Percentiles rank a stretch among this genome's conserved stretches.
phyloP scores from a whole-genome alignment of 148 eudicot genomes.

The Camellia japonica region DNA sequence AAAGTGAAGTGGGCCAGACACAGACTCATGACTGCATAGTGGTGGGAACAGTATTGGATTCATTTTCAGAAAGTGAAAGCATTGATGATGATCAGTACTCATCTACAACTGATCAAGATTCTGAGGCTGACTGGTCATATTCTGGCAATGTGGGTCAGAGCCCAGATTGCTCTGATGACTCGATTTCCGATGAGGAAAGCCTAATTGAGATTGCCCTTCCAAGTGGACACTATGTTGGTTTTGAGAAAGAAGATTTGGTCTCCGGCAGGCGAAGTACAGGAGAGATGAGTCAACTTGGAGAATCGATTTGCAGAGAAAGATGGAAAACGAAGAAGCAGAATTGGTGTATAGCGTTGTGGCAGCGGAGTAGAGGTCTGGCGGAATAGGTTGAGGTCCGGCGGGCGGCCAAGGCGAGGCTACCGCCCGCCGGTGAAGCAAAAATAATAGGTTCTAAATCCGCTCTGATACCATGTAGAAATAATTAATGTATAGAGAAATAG shows the following conservation, averaged over 20 bases:
- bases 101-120: conserved; percentile 51
- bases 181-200: conserved; percentile 90
- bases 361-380: too few relatives aligned
- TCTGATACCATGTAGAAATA: too few relatives aligned
- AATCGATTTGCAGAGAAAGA: too few relatives aligned
- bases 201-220: conserved; percentile 79
- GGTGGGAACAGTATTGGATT: conserved; percentile 23
- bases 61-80: conserved; percentile 55
- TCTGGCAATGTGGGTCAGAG: conserved; percentile 22
- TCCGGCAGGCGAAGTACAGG: too few relatives aligned
- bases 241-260: conserved; percentile 23
- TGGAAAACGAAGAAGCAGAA: too few relatives aligned
- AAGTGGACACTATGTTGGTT: conserved; percentile 50
- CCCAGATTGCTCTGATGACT: conserved; percentile 46
- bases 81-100: conserved; percentile 39
- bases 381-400: too few relatives aligned
- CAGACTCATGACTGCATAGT: conserved; percentile 20
- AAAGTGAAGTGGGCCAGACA: conserved; percentile 18
- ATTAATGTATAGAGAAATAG: too few relatives aligned
- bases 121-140: conserved; percentile 48
- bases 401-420: too few relatives aligned
- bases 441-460: too few relatives aligned
- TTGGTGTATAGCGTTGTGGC: too few relatives aligned
- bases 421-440: too few relatives aligned
- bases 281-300: too few relatives aligned